A percentile compares a stretch with the other conserved stretches of the same genome.
phyloP scores from a whole-genome alignment of 2,329 filamentous ascomycete genomes.

The Pyrenophora tritici-repentis region DNA sequence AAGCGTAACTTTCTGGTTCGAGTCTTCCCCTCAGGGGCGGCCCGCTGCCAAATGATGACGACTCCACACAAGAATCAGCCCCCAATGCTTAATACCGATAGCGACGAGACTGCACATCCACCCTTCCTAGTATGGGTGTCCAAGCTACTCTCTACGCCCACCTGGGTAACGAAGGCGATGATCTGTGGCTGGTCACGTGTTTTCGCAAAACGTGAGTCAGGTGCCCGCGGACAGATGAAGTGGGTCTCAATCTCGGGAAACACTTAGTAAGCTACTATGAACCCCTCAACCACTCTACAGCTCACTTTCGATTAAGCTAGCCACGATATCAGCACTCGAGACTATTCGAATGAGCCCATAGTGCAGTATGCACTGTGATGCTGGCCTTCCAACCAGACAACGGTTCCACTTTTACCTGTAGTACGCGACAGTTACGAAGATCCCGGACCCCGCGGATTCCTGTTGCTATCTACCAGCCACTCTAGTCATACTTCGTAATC shows the following conservation, averaged over 20 bases:
- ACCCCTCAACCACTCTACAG: not conserved
- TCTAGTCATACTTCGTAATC: no score
- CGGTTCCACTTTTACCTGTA: no score
- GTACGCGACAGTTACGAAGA: no score
- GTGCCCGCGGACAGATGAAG: no score
- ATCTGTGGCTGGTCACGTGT: no score
- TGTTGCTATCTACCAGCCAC: no score
- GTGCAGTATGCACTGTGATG: no score
- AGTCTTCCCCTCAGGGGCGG: not conserved
- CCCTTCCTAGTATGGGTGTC: not conserved
- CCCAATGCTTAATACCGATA: not conserved
- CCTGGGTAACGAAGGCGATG: not conserved
- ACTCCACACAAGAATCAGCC: not conserved
- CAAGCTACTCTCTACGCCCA: not conserved
- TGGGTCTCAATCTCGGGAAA: not conserved
- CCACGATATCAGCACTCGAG: not conserved
- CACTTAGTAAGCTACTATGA: not conserved
- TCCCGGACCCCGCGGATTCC: no score
- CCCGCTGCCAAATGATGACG: not conserved
- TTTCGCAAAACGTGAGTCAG: no score
- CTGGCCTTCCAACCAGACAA: no score
- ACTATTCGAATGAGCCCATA: no score
- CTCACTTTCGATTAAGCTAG: not conserved
- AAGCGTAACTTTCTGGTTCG: not conserved
- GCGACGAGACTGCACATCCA: not conserved